Base-by-base conservation (phyloP, 495 filamentous ascomycete species). In the Tuber aestivum region DNA sequence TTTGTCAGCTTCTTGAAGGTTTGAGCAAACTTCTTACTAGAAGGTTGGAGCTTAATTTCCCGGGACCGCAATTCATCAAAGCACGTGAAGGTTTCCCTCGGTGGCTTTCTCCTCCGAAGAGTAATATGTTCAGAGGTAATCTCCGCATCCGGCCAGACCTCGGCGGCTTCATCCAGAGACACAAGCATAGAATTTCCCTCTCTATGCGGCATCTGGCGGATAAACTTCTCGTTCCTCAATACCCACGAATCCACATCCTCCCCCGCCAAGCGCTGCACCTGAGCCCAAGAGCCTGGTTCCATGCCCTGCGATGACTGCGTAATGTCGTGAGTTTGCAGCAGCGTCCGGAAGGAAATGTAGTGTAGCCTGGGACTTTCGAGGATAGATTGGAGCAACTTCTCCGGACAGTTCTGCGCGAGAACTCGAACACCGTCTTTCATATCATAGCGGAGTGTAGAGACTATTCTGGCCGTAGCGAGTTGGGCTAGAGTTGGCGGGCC, bases 1-100 rank as follows among this genome's bases (percentile, higher is more conserved):
- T 75, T 69, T 5, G 84, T 85, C 41, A 84, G 61, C 12, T 78
- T 74, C 21, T 83, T 65, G 56, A 85, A 85, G 12, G 75, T 76
- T 41, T 70, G 40, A 18, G 72, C 79, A 75, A 85, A 84, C 21
- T 32, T 32, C 10, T 75, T 70, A 20, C 70, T 76, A 45, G 44
- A 79, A 27, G 78, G 70, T 32, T 80, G 76, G 61, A 85, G 76
- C 3, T 73, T 69, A 50, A 85, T 40, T 16, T 70, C 44, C 16
- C 75, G 70, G 37, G 75, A 69, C n/a, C 83, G 80, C 44, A 77
- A 70, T 21, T 80, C 56, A 71, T 85, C 84, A 23, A 85, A 76
- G 56, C 82, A 50, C 40, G 81, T 81, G 27, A 84, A 79, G 16
- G 82, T 81, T 2, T 83, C 82, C 61, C 78, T 82, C 16, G 84